Conservation (phyloP, 2,329 filamentous ascomycete species). For the Camptophora hylomeconis region DNA sequence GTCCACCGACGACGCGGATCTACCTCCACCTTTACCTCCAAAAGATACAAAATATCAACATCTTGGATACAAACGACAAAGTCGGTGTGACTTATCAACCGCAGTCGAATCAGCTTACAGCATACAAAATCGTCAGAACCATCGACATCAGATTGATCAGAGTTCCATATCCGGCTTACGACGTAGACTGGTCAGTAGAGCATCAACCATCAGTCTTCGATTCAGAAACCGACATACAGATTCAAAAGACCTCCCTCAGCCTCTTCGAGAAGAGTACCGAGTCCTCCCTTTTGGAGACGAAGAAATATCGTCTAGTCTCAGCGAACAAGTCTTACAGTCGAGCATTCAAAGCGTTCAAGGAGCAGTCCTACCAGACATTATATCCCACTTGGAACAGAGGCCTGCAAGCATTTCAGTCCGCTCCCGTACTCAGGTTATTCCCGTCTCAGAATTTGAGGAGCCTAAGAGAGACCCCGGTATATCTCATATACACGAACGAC, state of each 20-base stretch:
- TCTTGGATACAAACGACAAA: conserved; percentile 2
- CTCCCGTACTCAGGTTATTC: too few relatives aligned
- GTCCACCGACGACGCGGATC: not conserved
- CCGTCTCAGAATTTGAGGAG: too few relatives aligned
- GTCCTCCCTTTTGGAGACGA: not conserved
- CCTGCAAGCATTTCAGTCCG: too few relatives aligned
- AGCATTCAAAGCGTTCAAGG: too few relatives aligned
- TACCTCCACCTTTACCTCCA: conserved; percentile 1
- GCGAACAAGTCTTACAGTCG: too few relatives aligned
- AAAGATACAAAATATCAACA: conserved; percentile 4
- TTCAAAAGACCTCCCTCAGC: not conserved
- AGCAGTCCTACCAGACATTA: too few relatives aligned
- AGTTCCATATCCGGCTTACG: conserved; percentile 10
- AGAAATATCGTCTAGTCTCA: too few relatives aligned
- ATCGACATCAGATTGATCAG: conserved; percentile 3
- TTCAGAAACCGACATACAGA: conserved; percentile 6
- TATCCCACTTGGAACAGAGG: too few relatives aligned
- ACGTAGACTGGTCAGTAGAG: conserved; percentile 13
- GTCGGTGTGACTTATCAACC: conserved; percentile 4
- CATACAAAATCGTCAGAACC: conserved; percentile 1
- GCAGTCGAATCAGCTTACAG: conserved; percentile 3
- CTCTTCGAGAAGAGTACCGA: not conserved
- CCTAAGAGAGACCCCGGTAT: too few relatives aligned
- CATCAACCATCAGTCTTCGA: conserved; percentile 14
- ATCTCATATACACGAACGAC: too few relatives aligned